Base-by-base conservation (phyloP, 73 alveolate species). In the Paramecium octaurelia region DNA sequence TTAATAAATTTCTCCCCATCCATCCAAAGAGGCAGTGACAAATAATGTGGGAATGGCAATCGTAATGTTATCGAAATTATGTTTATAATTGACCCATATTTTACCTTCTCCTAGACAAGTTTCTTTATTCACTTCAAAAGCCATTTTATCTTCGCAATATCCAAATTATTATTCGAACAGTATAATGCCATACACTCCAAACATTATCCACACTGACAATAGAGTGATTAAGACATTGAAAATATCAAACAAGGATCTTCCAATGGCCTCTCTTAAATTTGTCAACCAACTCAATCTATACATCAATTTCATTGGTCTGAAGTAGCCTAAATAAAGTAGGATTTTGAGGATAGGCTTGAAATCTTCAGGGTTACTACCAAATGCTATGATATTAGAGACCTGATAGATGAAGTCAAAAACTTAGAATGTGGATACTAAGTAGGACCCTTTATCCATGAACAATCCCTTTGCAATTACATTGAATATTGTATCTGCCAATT, bases 1-100 rank as follows among this genome's bases (percentile, higher is more conserved):
- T 48, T 80, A 80, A 80, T 31, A 80, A 0, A 46, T 48, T 80
- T 42, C 70, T 43, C 70, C 91, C 91, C 91, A 80, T n/a, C 70
- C 70, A 80, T 80, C 91, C 4, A 34, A 40, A 20, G 91, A 44
- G 2, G 64, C 46, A 10, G 57, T 46, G 11, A 48, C 75, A 48
- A 14, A 80, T 3, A 80, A 24, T 3, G 91, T 80, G 0, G 91
- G 50, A 23, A 80, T 46, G 12, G 91, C 91, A 11, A 31, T 80
- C 7, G 57, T 31, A 44, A 80, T 80, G 18, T 80, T 80, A 80
- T 80, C 91, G 24, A 80, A 80, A 80, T 80, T 80, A 80, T 80
- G 76, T 27, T 42, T 46, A 43, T 80, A 80, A 48, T 42, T 80
- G 0, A 80, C 57, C 91, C 91, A 80, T 1, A 31, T 42, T 80